A percentile compares a stretch with the other conserved stretches of the same genome.
These are phyloP conservation scores for Zymoseptoria brevis DNA, from an alignment of 2,329 filamentous ascomycete genomes.

Conservation along the genomic window DNA sequence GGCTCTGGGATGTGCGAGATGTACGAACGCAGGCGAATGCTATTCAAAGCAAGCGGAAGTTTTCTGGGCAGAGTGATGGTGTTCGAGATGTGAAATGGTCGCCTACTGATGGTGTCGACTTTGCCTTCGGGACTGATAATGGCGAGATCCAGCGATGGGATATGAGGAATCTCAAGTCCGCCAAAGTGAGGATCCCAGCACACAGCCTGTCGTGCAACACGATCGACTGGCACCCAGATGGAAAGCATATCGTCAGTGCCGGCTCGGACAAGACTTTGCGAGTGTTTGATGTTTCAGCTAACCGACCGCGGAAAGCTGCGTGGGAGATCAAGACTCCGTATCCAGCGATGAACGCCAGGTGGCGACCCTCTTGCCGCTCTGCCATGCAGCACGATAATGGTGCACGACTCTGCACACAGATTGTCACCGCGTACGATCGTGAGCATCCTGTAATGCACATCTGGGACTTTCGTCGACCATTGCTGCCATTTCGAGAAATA, in stretches of 20 bases:
- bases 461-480: constrained; percentile 56
- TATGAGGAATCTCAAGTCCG: constrained; percentile 48
- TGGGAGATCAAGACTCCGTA: constrained; percentile 54
- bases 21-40: constrained; percentile 39
- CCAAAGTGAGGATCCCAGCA: constrained; percentile 53
- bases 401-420: constrained; percentile 52
- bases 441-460: constrained; percentile 54
- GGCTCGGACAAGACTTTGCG: constrained; percentile 54
- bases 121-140: constrained; percentile 57
- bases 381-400: constrained; percentile 44
- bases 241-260: constrained; percentile 56
- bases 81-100: constrained; percentile 60
- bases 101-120: constrained; percentile 53
- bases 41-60: constrained; percentile 49
- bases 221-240: constrained; percentile 61
- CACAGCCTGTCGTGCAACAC: constrained; percentile 51
- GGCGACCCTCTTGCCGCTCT: constrained; percentile 53
- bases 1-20: constrained; percentile 56
- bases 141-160: constrained; percentile 59
- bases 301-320: constrained; percentile 50
- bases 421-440: constrained; percentile 55
- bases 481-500: constrained; percentile 55
- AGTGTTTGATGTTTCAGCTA: constrained; percentile 55
- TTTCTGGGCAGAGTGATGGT: constrained; percentile 51
- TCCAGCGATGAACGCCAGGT: constrained; percentile 54